phyloP scores from a whole-genome alignment of 169 alveolate species.

The Neospora caninum region DNA sequence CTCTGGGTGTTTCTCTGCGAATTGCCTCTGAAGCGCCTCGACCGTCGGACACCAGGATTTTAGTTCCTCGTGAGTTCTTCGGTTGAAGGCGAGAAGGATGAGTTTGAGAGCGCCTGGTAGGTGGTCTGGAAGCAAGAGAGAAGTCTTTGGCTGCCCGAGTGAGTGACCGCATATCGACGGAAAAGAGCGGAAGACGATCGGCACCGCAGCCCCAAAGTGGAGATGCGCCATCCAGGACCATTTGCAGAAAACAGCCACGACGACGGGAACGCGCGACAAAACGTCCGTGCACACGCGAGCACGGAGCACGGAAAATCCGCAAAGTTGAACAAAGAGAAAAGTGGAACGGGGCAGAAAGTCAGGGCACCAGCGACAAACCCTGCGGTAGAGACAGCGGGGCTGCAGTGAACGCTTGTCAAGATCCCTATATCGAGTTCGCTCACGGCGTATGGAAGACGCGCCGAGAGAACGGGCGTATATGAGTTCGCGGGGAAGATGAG shows the following conservation, averaged over 20 bases:
- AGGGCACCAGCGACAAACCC: too few species aligned
- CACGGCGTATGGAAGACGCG: too few species aligned
- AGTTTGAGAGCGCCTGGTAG: background rate
- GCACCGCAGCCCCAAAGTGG: conserved; percentile 24
- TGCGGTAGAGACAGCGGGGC: too few species aligned
- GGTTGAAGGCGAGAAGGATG: background rate
- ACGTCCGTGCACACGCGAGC: background rate
- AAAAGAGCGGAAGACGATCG: background rate
- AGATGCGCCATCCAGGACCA: background rate
- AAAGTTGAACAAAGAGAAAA: too few species aligned
- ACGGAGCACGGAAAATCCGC: too few species aligned
- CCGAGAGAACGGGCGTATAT: too few species aligned
- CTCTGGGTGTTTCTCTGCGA: background rate
- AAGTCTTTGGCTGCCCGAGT: background rate
- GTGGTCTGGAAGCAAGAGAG: background rate
- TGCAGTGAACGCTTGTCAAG: too few species aligned
- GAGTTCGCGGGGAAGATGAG: too few species aligned
- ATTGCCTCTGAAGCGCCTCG: background rate
- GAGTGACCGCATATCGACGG: background rate
- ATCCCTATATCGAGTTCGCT: too few species aligned
- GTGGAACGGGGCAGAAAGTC: too few species aligned
- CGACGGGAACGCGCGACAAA: background rate
- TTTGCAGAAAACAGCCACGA: background rate
- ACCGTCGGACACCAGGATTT: background rate
- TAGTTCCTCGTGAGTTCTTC: background rate